These are phyloP conservation scores for Mortierella antarctica DNA, from an alignment of 192 early-diverging fungal genomes.

Conservation along the genomic window DNA sequence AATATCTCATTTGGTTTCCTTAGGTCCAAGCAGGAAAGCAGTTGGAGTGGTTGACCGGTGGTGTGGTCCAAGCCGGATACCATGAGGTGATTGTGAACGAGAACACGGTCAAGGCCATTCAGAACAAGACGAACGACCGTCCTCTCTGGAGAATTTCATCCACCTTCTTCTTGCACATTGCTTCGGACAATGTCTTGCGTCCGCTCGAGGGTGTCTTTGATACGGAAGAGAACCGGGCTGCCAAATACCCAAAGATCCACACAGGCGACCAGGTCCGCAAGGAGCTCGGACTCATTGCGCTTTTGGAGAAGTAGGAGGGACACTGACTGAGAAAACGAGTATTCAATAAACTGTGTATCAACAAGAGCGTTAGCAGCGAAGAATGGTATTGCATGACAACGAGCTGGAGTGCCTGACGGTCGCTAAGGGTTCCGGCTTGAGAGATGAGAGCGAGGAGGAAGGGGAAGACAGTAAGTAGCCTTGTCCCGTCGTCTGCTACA, in stretches of 20 bases:
- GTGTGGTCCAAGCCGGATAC: slow-evolving; percentile 71
- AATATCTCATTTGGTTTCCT: neutral
- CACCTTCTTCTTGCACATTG: slow-evolving; percentile 78
- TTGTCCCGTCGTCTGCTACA: too few relatives aligned
- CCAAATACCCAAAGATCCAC: slow-evolving; percentile 70
- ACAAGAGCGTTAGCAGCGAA: too few relatives aligned
- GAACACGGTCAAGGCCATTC: slow-evolving; percentile 62
- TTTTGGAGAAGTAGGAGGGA: slow-evolving; percentile 52
- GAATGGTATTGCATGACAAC: too few relatives aligned
- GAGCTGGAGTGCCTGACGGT: too few relatives aligned
- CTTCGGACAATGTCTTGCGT: slow-evolving; percentile 68
- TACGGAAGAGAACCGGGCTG: slow-evolving; percentile 57
- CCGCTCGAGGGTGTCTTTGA: slow-evolving; percentile 62
- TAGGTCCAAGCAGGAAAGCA: slow-evolving; percentile 70
- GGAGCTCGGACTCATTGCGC: slow-evolving; percentile 73
- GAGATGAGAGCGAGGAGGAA: too few relatives aligned
- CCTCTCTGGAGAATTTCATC: slow-evolving; percentile 80
- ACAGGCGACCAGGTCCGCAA: slow-evolving; percentile 72
- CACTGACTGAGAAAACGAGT: neutral
- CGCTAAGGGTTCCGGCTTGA: too few relatives aligned
- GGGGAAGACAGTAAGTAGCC: too few relatives aligned
- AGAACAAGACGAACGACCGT: slow-evolving; percentile 61
- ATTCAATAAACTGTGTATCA: too few relatives aligned
- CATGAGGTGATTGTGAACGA: slow-evolving; percentile 78
- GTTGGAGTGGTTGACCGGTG: slow-evolving; percentile 76